Percentiles rank a stretch among this genome's conserved stretches.
These are phyloP conservation scores for Triadica sebifera DNA, from an alignment of 345 rosid species.

Conservation along the genomic window DNA sequence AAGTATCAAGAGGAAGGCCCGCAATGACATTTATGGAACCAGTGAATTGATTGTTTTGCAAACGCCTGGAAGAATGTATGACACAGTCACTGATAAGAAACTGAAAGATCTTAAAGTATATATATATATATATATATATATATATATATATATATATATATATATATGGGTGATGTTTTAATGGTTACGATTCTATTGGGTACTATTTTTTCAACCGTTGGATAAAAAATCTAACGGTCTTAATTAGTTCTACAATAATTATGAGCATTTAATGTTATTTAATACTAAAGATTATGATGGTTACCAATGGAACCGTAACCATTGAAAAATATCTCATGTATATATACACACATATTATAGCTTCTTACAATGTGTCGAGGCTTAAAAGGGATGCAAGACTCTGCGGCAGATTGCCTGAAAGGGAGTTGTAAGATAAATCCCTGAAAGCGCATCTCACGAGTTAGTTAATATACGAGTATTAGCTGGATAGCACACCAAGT, in stretches of 20 bases:
- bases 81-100: conserved; percentile 11
- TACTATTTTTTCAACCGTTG: too few species aligned
- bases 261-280: too few species aligned
- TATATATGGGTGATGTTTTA: too few species aligned
- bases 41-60: conserved; percentile 71
- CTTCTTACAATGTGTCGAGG: conserved; percentile 59
- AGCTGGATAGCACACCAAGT: not conserved
- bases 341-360: not conserved
- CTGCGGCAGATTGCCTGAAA: conserved; percentile 69
- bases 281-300: too few species aligned
- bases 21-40: conserved; percentile 69
- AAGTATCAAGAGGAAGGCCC: conserved; percentile 65
- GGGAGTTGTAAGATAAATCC: conserved; percentile 72
- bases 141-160: too few species aligned
- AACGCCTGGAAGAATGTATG: conserved; percentile 40
- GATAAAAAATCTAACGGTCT: too few species aligned
- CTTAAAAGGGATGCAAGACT: conserved; percentile 60
- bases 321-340: too few species aligned
- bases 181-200: too few species aligned
- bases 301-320: too few species aligned
- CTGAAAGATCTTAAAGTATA: not conserved
- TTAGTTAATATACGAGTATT: conserved; percentile 7
- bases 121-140: not conserved
- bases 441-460: conserved; percentile 40
- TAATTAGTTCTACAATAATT: too few species aligned